Evolutionary conservation across 306 rosid genomes (phyloP), one percentile per base, ranked within the genome.

Genomic region (Vigna trinervia): DNA sequence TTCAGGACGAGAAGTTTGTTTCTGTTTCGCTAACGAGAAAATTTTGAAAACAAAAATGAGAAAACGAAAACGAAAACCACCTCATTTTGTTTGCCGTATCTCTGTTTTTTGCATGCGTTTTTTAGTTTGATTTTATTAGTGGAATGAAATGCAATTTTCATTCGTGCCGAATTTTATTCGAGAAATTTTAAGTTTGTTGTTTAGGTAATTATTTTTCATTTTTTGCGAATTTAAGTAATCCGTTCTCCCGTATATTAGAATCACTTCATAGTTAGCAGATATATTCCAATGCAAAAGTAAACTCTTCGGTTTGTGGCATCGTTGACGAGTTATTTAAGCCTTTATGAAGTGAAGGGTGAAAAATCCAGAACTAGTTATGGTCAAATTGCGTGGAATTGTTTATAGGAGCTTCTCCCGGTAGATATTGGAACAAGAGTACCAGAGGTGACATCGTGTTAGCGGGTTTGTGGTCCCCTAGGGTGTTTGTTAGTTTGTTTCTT

Each of bases 401-500:
- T 41, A 38, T 1, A 45, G 15, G 51, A 77, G 71, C 38, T 73
- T 77, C 48, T 39, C 4, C 41, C 3, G 51, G 68, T 62, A 63
- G 52, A 65, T 66, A 52, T 69, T 36, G 73, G 78, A 9, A 68
- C 61, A 65, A 43, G 66, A 32, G 68, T 20, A 32, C 73, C 39
- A 61, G 36, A 32, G 77, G 34, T 80, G 80, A 72, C 51, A 30
- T 64, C 32, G 59, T 28, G 50, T 62, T 38, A 13, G 75, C 12
- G 39, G 5, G 50, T 56, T 82, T 34, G 82, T 64, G 85, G 85
- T 77, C 82, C 85, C 81, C 75, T 20, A 45, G 8, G 73, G 64
- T 80, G 82, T 77, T 77, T 84, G 82, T 67, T 64, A 62, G 54
- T 63, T 79, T 80, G 79, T 69, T 48, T 71, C 75, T 36, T 47